phyloP scores from a whole-genome alignment of 2,329 filamentous ascomycete species.

The Fusarium sacchari region DNA sequence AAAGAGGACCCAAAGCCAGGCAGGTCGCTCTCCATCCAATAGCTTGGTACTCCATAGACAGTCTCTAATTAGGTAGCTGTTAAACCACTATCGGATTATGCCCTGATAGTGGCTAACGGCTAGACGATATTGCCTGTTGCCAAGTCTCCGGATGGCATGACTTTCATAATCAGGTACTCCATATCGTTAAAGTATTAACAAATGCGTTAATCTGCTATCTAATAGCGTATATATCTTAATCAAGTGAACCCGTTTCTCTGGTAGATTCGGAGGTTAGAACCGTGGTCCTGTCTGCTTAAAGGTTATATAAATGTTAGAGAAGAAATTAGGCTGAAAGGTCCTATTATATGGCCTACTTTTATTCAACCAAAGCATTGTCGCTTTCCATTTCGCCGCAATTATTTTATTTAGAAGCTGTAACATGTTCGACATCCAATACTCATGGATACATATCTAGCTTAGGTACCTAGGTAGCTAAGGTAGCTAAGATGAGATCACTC shows the following conservation, averaged over 20 bases:
- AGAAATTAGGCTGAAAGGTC: background rate
- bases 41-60: too few species aligned
- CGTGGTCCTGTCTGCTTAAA: background rate
- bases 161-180: background rate
- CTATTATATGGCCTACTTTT: background rate
- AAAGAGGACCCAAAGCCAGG: background rate
- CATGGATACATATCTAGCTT: background rate
- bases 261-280: background rate
- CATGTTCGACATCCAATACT: background rate
- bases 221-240: background rate
- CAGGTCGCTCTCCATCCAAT: background rate
- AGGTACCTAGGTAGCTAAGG: too few species aligned
- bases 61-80: too few species aligned
- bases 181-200: too few species aligned
- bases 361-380: too few species aligned
- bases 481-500: background rate
- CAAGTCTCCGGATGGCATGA: conserved; percentile 19
- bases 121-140: conserved; percentile 5
- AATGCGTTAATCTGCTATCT: background rate
- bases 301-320: background rate
- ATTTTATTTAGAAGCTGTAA: background rate
- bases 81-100: background rate
- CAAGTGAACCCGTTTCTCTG: background rate
- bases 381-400: background rate
- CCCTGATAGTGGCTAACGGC: background rate